A percentile compares a stretch with the other conserved stretches of the same genome.
Conservation (phyloP, 2,329 filamentous ascomycete species). For the Colletotrichum sp. region DNA sequence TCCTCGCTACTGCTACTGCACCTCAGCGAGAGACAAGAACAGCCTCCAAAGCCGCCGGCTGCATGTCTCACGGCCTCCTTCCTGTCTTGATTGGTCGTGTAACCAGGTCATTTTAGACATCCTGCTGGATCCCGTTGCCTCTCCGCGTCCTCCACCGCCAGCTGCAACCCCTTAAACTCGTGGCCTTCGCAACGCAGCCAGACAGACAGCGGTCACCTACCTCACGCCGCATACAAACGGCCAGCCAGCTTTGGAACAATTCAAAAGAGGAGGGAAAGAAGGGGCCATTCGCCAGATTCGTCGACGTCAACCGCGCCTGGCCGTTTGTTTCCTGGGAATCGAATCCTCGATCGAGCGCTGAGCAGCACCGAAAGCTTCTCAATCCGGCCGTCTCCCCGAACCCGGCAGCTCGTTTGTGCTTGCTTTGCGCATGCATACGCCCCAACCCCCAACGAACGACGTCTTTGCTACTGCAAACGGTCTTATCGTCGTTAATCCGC, state of each 20-base stretch:
- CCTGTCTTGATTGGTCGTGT: slow-evolving; percentile 4
- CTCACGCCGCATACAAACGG: background rate
- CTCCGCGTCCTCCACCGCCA: background rate
- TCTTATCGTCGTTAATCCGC: background rate
- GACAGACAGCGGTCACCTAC: background rate
- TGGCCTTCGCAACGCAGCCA: background rate
- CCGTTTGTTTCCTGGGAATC: background rate
- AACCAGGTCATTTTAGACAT: slow-evolving; percentile 7
- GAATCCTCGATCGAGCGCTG: background rate
- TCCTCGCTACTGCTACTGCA: background rate
- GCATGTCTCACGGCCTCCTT: slow-evolving; percentile 5
- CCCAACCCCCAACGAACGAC: background rate
- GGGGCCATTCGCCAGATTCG: background rate
- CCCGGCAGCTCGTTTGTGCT: slow-evolving; percentile 7
- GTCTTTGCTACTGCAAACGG: slow-evolving; percentile 12
- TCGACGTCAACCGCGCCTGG: background rate
- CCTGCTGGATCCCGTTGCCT: background rate
- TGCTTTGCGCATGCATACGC: slow-evolving; percentile 6
- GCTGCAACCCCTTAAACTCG: slow-evolving; percentile 19
- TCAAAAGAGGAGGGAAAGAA: slow-evolving; percentile 12
- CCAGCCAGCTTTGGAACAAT: background rate
- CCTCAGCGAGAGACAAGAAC: slow-evolving; percentile 20
- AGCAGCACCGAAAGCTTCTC: background rate
- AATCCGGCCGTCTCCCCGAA: slow-evolving; percentile 6
- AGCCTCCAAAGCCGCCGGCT: background rate